phyloP scores from a whole-genome alignment of 2,329 filamentous ascomycete species.

The Fusarium illudens region DNA sequence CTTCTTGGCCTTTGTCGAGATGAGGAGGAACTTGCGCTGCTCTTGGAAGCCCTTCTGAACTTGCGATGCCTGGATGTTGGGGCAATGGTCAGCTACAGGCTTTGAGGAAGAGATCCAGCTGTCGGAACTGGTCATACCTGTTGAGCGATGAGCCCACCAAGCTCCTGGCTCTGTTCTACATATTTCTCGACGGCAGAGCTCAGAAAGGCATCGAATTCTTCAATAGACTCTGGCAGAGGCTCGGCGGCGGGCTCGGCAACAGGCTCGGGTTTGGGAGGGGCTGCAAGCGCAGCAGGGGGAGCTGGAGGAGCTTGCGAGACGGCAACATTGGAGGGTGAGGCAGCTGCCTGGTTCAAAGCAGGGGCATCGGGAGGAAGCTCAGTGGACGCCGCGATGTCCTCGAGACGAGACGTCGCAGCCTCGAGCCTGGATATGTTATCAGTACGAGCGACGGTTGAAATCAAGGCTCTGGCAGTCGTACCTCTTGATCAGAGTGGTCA shows the following conservation, averaged over 20 bases:
- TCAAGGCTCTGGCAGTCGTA: slow-evolving; percentile 52
- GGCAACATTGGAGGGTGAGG: slow-evolving; percentile 44
- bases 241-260: slow-evolving; percentile 50
- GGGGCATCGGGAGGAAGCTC: slow-evolving; percentile 65
- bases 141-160: slow-evolving; percentile 81
- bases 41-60: slow-evolving; percentile 76
- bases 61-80: slow-evolving; percentile 54
- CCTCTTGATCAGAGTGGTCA: slow-evolving; percentile 98
- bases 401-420: slow-evolving; percentile 92
- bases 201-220: slow-evolving; percentile 87
- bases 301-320: slow-evolving; percentile 47
- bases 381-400: slow-evolving; percentile 89
- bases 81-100: neutral
- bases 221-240: slow-evolving; percentile 77
- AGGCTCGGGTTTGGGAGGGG: slow-evolving; percentile 52
- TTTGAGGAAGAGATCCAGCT: neutral
- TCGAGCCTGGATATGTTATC: slow-evolving; percentile 77
- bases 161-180: slow-evolving; percentile 76
- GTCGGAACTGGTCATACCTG: slow-evolving; percentile 65
- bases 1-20: slow-evolving; percentile 92
- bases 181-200: slow-evolving; percentile 78
- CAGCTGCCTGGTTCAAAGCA: slow-evolving; percentile 51
- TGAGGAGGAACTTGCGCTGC: slow-evolving; percentile 86
- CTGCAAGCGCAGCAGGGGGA: slow-evolving; percentile 43
- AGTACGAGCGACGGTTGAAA: slow-evolving; percentile 47